Evolutionary conservation across 164 flowering plant species (phyloP).

Genomic region (Houttuynia cordata): DNA sequence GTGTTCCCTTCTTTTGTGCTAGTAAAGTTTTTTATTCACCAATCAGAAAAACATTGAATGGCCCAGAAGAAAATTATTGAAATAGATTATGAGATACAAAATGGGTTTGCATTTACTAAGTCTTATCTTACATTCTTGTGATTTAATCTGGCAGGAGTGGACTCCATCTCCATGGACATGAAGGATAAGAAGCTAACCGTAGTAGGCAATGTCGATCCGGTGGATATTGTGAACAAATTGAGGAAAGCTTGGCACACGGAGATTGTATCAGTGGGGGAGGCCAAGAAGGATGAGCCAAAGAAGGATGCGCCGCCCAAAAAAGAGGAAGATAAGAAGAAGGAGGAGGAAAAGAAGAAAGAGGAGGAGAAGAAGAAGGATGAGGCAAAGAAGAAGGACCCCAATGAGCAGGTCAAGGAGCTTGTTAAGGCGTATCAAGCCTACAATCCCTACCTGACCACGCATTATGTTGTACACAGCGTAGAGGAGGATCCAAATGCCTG

Average conservation of each 20-base stretch:
- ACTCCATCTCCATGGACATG: slow-evolving; percentile 70
- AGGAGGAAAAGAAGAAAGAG: slow-evolving; percentile 6
- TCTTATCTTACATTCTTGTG: not conserved
- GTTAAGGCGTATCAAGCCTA: slow-evolving; percentile 43
- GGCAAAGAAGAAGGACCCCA: slow-evolving; percentile 12
- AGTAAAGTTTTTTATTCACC: too few species aligned
- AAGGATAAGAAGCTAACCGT: slow-evolving; percentile 61
- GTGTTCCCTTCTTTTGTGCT: too few species aligned
- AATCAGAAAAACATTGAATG: too few species aligned
- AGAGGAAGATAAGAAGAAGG: slow-evolving; percentile 9
- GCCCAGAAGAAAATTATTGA: too few species aligned
- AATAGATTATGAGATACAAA: not conserved
- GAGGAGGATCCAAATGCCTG: slow-evolving; percentile 89
- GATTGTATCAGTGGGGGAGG: slow-evolving; percentile 63
- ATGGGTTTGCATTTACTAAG: not conserved
- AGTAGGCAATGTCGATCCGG: slow-evolving; percentile 66
- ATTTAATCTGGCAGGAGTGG: slow-evolving; percentile 37
- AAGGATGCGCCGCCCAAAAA: slow-evolving; percentile 19
- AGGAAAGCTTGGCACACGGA: slow-evolving; percentile 57
- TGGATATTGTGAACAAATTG: slow-evolving; percentile 46
- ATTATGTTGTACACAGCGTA: slow-evolving; percentile 50
- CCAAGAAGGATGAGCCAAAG: slow-evolving; percentile 62
- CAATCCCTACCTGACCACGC: slow-evolving; percentile 47
- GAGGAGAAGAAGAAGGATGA: slow-evolving; percentile 12
- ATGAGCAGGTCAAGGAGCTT: slow-evolving; percentile 34